These are phyloP conservation scores for Phialophora chinensis DNA, from an alignment of 2,329 filamentous ascomycete species.

Conservation along the genomic window DNA sequence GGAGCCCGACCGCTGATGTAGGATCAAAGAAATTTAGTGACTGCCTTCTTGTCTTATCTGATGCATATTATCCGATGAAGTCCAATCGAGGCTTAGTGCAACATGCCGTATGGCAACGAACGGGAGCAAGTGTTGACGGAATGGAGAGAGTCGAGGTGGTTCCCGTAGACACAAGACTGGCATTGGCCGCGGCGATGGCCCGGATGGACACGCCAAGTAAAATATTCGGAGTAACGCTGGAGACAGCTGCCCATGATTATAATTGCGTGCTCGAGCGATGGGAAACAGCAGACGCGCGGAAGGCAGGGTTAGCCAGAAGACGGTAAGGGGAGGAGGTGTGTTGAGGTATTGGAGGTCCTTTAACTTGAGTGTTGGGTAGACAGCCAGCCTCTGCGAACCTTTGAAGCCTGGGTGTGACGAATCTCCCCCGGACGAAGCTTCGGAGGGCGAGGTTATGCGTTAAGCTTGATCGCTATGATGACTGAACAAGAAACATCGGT, in stretches of 20 bases:
- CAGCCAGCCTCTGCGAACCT: not conserved
- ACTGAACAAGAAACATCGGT: not conserved
- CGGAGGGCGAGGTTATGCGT: not conserved
- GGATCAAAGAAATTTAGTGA: not conserved
- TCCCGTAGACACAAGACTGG: not conserved
- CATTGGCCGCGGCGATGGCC: conserved; percentile 4
- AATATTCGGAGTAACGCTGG: not conserved
- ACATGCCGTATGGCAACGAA: not conserved
- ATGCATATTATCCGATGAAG: not conserved
- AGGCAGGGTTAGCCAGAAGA: not conserved
- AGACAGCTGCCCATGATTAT: not conserved
- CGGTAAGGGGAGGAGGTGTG: not conserved
- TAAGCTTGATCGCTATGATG: not conserved
- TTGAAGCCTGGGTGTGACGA: not conserved
- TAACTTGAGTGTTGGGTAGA: not conserved
- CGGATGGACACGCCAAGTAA: conserved; percentile 1
- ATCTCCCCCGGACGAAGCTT: not conserved
- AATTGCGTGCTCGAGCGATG: not conserved
- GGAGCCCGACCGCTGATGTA: not conserved
- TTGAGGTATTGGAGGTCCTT: not conserved
- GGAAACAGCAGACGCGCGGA: not conserved
- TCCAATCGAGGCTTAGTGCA: not conserved
- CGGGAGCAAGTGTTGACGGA: not conserved
- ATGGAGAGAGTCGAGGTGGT: not conserved
- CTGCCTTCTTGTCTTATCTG: not conserved